A percentile compares a stretch with the other conserved stretches of the same genome.
Conservation (phyloP, 2,329 filamentous ascomycete genomes). For the Pestalotiopsis sp. region DNA sequence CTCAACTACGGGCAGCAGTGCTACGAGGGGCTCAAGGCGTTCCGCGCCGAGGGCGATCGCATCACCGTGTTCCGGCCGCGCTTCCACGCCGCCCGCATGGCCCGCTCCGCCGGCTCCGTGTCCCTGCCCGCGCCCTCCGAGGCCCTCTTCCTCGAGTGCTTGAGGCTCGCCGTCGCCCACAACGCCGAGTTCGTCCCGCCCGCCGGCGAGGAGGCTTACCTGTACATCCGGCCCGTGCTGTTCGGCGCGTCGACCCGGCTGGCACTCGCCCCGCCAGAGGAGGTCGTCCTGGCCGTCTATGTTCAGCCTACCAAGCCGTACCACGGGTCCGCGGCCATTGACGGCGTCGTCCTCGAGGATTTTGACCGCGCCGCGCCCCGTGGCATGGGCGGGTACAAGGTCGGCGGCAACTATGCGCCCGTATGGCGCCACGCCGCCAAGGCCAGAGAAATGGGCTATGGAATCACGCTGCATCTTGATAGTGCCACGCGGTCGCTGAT, state of each 20-base stretch:
- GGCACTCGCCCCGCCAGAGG: conserved; percentile 1
- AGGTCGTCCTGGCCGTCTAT: conserved; percentile 10
- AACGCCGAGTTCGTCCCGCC: conserved; percentile 11
- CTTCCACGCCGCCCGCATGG: conserved; percentile 9
- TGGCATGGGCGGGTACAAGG: conserved; percentile 10
- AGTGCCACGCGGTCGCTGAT: conserved; percentile 1
- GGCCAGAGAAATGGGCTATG: conserved; percentile 1
- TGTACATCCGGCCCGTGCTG: conserved; percentile 11
- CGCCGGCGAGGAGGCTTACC: not conserved
- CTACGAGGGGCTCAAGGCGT: conserved; percentile 12
- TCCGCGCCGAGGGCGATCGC: not conserved
- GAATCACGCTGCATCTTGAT: conserved; percentile 10
- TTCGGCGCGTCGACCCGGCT: conserved; percentile 8
- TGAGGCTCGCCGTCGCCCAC: not conserved
- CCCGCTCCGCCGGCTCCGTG: conserved; percentile 4
- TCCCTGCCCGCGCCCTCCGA: conserved; percentile 1
- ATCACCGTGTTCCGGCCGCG: conserved; percentile 7
- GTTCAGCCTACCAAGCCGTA: conserved; percentile 4
- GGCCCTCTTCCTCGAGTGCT: conserved; percentile 4
- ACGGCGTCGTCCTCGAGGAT: conserved; percentile 11
- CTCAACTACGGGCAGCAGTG: conserved; percentile 14
- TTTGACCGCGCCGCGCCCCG: conserved; percentile 11
- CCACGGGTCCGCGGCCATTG: conserved; percentile 1
- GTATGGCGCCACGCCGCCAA: conserved; percentile 6
- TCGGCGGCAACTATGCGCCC: conserved; percentile 13